Evolutionary conservation across 2,329 filamentous ascomycete species (phyloP).

Genomic region (Neopestalotiopsis sp.): DNA sequence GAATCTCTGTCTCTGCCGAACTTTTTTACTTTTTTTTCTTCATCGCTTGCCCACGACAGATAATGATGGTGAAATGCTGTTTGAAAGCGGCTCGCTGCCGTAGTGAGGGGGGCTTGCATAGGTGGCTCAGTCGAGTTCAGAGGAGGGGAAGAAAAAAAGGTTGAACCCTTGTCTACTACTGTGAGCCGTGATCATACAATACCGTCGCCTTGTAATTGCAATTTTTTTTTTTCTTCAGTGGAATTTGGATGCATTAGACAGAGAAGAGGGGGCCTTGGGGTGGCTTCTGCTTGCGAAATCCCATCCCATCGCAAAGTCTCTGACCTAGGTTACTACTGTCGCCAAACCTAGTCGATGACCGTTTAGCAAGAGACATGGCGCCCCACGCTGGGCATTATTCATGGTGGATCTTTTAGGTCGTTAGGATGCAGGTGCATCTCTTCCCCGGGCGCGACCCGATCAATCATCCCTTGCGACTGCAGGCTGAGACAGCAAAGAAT

Average conservation of each 20-base stretch:
- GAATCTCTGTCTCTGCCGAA: not conserved
- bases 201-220: not conserved
- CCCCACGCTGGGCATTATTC: constrained; percentile 6
- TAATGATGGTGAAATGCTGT: no score
- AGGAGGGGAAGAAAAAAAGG: not conserved
- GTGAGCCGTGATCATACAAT: not conserved
- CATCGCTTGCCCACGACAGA: no score
- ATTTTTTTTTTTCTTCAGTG: not conserved
- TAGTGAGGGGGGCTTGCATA: no score
- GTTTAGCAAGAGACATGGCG: constrained; percentile 9
- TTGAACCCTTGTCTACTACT: not conserved
- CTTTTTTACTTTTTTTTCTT: no score
- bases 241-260: not conserved
- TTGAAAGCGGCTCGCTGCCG: not conserved
- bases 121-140: not conserved
- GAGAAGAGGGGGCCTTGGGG: no score
- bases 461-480: constrained; percentile 5
- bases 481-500: constrained; percentile 6
- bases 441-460: constrained; percentile 5
- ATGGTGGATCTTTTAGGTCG: not conserved
- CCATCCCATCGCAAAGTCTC: no score
- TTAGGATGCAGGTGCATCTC: constrained; percentile 5
- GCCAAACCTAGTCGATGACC: not conserved
- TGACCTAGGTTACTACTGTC: no score
- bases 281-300: no score